A percentile compares a stretch with the other conserved stretches of the same genome.
These are phyloP conservation scores for Pilatotrama ljubarskyi DNA, from an alignment of 768 basidiomycete species.

Conservation along the genomic window DNA sequence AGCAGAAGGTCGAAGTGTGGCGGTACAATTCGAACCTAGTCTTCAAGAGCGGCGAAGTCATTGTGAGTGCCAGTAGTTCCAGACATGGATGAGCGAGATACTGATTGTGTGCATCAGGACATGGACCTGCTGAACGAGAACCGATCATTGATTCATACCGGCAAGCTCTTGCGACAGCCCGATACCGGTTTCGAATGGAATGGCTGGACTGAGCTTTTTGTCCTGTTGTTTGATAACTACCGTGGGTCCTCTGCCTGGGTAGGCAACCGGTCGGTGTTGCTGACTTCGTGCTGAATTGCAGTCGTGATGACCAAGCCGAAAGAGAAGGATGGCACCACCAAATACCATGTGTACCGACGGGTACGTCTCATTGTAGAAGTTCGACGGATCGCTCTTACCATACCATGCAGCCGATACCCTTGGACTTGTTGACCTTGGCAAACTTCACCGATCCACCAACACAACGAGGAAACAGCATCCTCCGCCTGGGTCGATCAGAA, in stretches of 20 bases:
- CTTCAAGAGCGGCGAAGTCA: slow-evolving; percentile 76
- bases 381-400: not conserved
- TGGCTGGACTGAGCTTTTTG: slow-evolving; percentile 87
- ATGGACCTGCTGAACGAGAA: slow-evolving; percentile 87
- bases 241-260: slow-evolving; percentile 46
- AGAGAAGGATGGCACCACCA: slow-evolving; percentile 71
- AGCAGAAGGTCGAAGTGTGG: slow-evolving; percentile 90
- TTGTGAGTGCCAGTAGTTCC: slow-evolving; percentile 41
- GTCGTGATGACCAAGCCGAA: slow-evolving; percentile 90
- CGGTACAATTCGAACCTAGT: slow-evolving; percentile 75
- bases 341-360: slow-evolving; percentile 78
- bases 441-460: slow-evolving; percentile 81
- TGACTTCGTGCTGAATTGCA: slow-evolving; percentile 30
- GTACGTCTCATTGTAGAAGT: slow-evolving; percentile 44
- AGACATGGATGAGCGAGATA: not conserved
- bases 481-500: slow-evolving; percentile 55
- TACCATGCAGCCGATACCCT: slow-evolving; percentile 74
- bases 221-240: slow-evolving; percentile 95
- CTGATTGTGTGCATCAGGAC: slow-evolving; percentile 46
- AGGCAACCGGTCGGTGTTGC: slow-evolving; percentile 13
- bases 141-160: slow-evolving; percentile 80
- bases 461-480: slow-evolving; percentile 70
- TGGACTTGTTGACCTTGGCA: slow-evolving; percentile 85
- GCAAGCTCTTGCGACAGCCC: slow-evolving; percentile 82
- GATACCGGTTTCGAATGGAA: slow-evolving; percentile 88